A percentile compares a stretch with the other conserved stretches of the same genome.
Conservation (phyloP, 768 basidiomycete species). For the Cyclocybe aegerita region DNA sequence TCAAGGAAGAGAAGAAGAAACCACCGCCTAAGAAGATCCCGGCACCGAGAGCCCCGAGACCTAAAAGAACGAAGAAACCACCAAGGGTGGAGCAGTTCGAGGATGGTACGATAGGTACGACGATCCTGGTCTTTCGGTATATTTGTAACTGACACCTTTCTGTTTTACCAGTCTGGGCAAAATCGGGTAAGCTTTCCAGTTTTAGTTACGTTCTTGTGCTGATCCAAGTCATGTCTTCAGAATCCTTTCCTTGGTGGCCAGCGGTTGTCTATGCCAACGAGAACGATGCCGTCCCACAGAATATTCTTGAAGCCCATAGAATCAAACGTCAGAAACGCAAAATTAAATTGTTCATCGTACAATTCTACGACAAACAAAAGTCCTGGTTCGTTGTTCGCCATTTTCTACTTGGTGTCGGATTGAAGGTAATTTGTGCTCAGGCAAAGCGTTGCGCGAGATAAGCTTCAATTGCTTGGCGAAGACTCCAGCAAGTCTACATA, state of each 20-base stretch:
- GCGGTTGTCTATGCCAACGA: slow-evolving; percentile 72
- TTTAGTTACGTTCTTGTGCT: not conserved
- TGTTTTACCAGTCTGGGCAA: slow-evolving; percentile 73
- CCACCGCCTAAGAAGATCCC: no score
- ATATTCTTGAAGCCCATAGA: slow-evolving; percentile 28
- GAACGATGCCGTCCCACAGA: slow-evolving; percentile 53
- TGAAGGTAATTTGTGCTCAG: slow-evolving; percentile 29
- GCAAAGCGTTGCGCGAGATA: slow-evolving; percentile 59
- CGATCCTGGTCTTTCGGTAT: not conserved
- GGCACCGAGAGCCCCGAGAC: slow-evolving; percentile 2
- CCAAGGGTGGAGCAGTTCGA: slow-evolving; percentile 17
- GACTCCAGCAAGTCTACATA: slow-evolving; percentile 50
- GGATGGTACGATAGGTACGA: slow-evolving; percentile 65
- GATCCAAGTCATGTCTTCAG: slow-evolving; percentile 33
- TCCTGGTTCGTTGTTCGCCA: slow-evolving; percentile 50
- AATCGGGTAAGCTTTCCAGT: slow-evolving; percentile 49
- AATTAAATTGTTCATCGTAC: slow-evolving; percentile 60
- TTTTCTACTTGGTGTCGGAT: not conserved
- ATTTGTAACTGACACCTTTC: slow-evolving; percentile 2
- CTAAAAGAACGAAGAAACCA: slow-evolving; percentile 10
- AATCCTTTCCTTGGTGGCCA: slow-evolving; percentile 85
- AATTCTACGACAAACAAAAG: slow-evolving; percentile 70
- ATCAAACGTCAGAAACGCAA: slow-evolving; percentile 34
- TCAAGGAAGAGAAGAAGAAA: slow-evolving; percentile 4
- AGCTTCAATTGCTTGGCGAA: slow-evolving; percentile 69